Percentiles rank a stretch among this genome's conserved stretches.
Conservation (phyloP, 169 alveolate species). For the Plasmodium gallinaceum region DNA sequence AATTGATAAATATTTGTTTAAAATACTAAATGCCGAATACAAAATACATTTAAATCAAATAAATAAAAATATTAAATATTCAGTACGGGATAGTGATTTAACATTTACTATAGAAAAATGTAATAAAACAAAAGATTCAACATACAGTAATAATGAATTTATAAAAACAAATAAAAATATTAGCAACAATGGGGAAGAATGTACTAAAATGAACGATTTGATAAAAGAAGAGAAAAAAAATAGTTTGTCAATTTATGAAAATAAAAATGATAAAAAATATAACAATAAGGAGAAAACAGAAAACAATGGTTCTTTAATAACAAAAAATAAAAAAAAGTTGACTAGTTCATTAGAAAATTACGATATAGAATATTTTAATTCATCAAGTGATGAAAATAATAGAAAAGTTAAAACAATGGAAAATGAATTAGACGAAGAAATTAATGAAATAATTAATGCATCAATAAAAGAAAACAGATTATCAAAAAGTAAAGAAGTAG, state of each 20-base stretch:
- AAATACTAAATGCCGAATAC: slow-evolving; percentile 27
- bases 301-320: too few species aligned
- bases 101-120: background rate
- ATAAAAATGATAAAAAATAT: background rate
- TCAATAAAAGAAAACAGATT: slow-evolving; percentile 43
- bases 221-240: background rate
- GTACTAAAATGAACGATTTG: background rate
- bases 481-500: background rate
- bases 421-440: slow-evolving; percentile 31
- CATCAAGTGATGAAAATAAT: too few species aligned
- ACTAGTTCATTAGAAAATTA: too few species aligned
- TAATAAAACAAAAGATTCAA: too few species aligned
- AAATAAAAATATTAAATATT: background rate
- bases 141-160: too few species aligned
- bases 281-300: background rate
- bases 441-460: slow-evolving; percentile 38
- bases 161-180: background rate
- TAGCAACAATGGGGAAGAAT: background rate
- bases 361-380: too few species aligned
- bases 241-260: background rate
- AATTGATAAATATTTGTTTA: slow-evolving; percentile 28
- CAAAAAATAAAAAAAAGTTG: too few species aligned
- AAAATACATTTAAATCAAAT: slow-evolving; percentile 19
- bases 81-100: background rate
- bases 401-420: too few species aligned